Conservation (phyloP, 768 basidiomycete species). For the Butyriboletus loyo region DNA sequence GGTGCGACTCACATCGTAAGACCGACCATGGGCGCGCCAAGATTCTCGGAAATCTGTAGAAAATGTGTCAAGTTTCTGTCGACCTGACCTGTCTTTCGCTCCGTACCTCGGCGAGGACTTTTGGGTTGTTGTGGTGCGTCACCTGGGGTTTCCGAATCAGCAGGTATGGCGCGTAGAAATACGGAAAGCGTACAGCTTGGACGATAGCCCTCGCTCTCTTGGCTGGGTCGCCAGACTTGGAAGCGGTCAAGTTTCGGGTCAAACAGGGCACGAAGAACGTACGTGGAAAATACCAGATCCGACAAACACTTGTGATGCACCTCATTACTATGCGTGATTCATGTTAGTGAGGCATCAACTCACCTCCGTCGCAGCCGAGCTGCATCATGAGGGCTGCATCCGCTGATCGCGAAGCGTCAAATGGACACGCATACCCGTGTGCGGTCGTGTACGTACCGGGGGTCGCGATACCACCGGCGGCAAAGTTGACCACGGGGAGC, state of each 20-base stretch:
- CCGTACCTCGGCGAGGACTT: conserved; percentile 80
- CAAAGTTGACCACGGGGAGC: conserved; percentile 95
- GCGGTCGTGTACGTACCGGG: conserved; percentile 55
- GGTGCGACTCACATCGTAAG: conserved; percentile 67
- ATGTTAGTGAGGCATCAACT: conserved; percentile 22
- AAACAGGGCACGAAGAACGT: conserved; percentile 26
- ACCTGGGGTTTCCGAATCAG: conserved; percentile 42
- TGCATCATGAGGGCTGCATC: conserved; percentile 99
- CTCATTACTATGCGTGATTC: not conserved
- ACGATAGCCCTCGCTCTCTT: conserved; percentile 95
- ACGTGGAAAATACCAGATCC: conserved; percentile 97
- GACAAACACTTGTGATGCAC: conserved; percentile 74
- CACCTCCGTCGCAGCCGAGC: conserved; percentile 93
- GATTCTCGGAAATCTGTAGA: conserved; percentile 67
- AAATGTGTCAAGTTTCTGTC: not conserved
- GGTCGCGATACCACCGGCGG: conserved; percentile 90
- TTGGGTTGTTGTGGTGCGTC: conserved; percentile 94
- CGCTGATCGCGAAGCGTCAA: conserved; percentile 40
- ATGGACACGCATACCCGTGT: not conserved
- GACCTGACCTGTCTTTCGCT: not conserved
- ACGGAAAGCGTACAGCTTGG: conserved; percentile 66
- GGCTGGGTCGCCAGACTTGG: conserved; percentile 85
- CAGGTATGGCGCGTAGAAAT: not conserved
- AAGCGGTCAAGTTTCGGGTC: conserved; percentile 1
- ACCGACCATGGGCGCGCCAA: conserved; percentile 93